Conservation (phyloP, 2,329 filamentous ascomycete genomes). For the Hirsutella minnesotensis region DNA sequence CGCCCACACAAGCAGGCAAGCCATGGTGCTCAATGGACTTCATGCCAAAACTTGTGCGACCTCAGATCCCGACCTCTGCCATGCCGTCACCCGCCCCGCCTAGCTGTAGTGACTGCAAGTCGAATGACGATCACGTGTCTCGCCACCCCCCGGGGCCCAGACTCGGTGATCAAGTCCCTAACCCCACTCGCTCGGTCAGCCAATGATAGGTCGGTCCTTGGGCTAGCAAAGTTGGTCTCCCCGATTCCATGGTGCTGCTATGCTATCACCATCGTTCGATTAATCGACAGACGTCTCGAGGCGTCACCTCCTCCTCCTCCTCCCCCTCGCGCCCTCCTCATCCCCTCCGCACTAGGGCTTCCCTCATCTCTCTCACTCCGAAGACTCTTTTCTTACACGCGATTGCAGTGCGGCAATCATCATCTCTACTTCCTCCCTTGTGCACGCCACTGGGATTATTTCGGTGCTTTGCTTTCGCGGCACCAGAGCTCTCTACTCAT, state of each 20-base stretch:
- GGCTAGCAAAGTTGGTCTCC: slow-evolving; percentile 8
- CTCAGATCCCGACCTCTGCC: not conserved
- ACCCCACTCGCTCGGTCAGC: slow-evolving; percentile 9
- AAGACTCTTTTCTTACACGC: not conserved
- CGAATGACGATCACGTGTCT: not conserved
- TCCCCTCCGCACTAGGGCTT: not conserved
- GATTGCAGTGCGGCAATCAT: not conserved
- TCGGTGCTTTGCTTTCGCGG: slow-evolving; percentile 2
- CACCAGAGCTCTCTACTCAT: slow-evolving; percentile 8
- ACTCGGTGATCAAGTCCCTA: too few species aligned
- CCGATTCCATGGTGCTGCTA: slow-evolving; percentile 4
- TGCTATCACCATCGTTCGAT: slow-evolving; percentile 10
- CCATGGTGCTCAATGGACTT: too few species aligned
- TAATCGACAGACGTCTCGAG: slow-evolving; percentile 7
- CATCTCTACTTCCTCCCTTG: too few species aligned
- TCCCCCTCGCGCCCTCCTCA: not conserved
- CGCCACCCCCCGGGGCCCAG: too few species aligned
- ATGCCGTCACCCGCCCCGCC: not conserved
- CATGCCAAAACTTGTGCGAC: not conserved
- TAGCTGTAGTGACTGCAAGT: not conserved
- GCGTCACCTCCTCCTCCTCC: slow-evolving; percentile 2
- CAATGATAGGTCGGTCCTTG: slow-evolving; percentile 15
- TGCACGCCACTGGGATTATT: not conserved
- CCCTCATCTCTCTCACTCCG: slow-evolving; percentile 1
- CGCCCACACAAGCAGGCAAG: too few species aligned